phyloP scores from a whole-genome alignment of 148 eudicot genomes.

The Camellia granthamiana region DNA sequence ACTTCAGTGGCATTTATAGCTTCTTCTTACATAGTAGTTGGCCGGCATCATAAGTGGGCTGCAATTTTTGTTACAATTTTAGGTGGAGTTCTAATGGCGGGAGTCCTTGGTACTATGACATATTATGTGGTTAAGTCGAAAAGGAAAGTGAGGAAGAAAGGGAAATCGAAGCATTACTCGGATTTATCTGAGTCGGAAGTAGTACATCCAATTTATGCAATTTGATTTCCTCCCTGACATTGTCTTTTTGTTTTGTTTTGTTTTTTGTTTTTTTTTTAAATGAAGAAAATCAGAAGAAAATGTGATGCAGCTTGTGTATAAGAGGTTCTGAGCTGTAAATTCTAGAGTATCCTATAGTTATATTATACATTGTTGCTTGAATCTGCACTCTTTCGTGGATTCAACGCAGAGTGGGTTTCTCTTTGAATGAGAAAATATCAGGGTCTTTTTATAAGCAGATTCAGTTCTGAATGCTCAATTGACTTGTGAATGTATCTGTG shows the following conservation, averaged over 20 bases:
- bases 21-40: constrained; percentile 62
- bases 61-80: constrained; percentile 46
- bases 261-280: neutral
- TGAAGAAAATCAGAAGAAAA: neutral
- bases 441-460: neutral
- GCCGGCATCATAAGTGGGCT: constrained; percentile 49
- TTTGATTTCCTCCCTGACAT: constrained; percentile 28
- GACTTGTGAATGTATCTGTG: neutral
- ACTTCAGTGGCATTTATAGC: constrained; percentile 63
- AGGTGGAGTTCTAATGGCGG: constrained; percentile 52
- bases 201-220: constrained; percentile 60
- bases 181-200: constrained; percentile 53
- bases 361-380: neutral
- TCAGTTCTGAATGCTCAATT: neutral
- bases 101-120: constrained; percentile 63
- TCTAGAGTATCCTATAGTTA: neutral
- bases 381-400: neutral
- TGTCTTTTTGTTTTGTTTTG: too few species aligned
- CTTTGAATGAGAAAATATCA: neutral
- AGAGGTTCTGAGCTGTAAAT: neutral
- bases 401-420: neutral
- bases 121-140: constrained; percentile 61
- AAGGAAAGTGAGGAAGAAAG: constrained; percentile 50
- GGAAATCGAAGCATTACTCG: constrained; percentile 31
- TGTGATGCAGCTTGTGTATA: neutral